phyloP scores from a whole-genome alignment of 2,329 filamentous ascomycete species.

The Septoria petroselini region DNA sequence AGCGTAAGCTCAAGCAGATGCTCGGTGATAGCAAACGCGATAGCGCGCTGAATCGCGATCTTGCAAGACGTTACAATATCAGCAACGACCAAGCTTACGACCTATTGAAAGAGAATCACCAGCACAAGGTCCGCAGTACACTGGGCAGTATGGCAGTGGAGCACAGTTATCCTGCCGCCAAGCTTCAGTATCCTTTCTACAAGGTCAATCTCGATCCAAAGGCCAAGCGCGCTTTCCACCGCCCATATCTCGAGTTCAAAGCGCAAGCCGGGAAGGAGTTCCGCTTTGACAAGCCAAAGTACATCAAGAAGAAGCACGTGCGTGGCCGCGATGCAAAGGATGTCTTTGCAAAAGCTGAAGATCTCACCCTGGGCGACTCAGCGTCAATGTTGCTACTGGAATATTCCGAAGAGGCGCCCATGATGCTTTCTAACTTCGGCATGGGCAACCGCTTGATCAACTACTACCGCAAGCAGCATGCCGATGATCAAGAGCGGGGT shows the following conservation, averaged over 20 bases:
- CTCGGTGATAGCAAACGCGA: slow-evolving; percentile 61
- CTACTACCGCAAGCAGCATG: slow-evolving; percentile 85
- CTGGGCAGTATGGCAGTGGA: slow-evolving; percentile 90
- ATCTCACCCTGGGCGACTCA: slow-evolving; percentile 79
- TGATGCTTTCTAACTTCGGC: slow-evolving; percentile 89
- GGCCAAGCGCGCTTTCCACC: slow-evolving; percentile 78
- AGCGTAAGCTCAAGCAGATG: slow-evolving; percentile 50
- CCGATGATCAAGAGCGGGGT: slow-evolving; percentile 65
- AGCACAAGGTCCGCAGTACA: slow-evolving; percentile 90
- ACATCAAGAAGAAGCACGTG: slow-evolving; percentile 76
- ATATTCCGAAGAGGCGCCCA: slow-evolving; percentile 91
- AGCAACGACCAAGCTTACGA: slow-evolving; percentile 97
- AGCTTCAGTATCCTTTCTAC: slow-evolving; percentile 94
- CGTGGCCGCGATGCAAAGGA: slow-evolving; percentile 76
- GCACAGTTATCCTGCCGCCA: slow-evolving; percentile 86
- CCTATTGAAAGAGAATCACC: slow-evolving; percentile 91
- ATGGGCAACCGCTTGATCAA: slow-evolving; percentile 97
- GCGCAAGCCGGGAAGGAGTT: slow-evolving; percentile 56
- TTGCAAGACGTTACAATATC: slow-evolving; percentile 84
- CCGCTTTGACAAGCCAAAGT: slow-evolving; percentile 67
- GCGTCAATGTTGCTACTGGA: slow-evolving; percentile 84
- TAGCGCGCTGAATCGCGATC: slow-evolving; percentile 67
- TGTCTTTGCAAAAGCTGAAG: slow-evolving; percentile 74
- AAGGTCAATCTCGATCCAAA: slow-evolving; percentile 73
- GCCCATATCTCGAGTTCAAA: slow-evolving; percentile 70